Conservation (phyloP, 2,329 filamentous ascomycete species). For the Penicillium capsulatum region DNA sequence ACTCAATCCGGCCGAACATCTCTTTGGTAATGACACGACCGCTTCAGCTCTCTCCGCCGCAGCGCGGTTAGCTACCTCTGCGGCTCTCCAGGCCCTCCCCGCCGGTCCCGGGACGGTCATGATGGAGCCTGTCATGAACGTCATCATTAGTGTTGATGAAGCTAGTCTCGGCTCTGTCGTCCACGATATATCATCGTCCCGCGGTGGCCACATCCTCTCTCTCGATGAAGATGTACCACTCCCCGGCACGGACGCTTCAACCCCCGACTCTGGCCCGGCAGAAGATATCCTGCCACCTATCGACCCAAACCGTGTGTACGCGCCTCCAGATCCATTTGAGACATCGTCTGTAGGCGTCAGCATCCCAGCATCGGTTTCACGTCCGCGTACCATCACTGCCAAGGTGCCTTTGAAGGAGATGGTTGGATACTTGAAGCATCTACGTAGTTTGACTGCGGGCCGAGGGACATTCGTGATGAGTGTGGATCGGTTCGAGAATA, state of each 20-base stretch:
- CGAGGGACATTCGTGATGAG: slow-evolving; percentile 73
- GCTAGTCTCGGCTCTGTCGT: slow-evolving; percentile 74
- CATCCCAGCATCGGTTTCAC: slow-evolving; percentile 31
- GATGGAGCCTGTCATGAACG: slow-evolving; percentile 92
- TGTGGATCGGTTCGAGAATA: slow-evolving; percentile 66
- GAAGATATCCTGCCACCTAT: slow-evolving; percentile 48
- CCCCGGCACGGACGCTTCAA: slow-evolving; percentile 25
- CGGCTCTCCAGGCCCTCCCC: slow-evolving; percentile 58
- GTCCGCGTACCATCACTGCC: slow-evolving; percentile 67
- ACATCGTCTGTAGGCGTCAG: slow-evolving; percentile 22
- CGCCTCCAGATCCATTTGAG: slow-evolving; percentile 77
- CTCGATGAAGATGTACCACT: slow-evolving; percentile 52
- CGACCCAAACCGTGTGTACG: slow-evolving; percentile 72
- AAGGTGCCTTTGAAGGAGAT: slow-evolving; percentile 93
- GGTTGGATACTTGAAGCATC: slow-evolving; percentile 86
- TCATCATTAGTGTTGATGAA: slow-evolving; percentile 81
- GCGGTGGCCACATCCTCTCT: slow-evolving; percentile 70
- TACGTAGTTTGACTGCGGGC: slow-evolving; percentile 83
- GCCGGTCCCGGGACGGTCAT: slow-evolving; percentile 52
- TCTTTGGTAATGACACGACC: slow-evolving; percentile 64
- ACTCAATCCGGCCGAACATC: slow-evolving; percentile 61
- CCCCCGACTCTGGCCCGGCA: slow-evolving; percentile 9
- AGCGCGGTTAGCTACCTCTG: slow-evolving; percentile 63
- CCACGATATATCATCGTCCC: slow-evolving; percentile 70
- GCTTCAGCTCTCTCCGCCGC: slow-evolving; percentile 65